phyloP scores from a whole-genome alignment of 2,329 filamentous ascomycete species.

The Lasiodiplodia citricola region DNA sequence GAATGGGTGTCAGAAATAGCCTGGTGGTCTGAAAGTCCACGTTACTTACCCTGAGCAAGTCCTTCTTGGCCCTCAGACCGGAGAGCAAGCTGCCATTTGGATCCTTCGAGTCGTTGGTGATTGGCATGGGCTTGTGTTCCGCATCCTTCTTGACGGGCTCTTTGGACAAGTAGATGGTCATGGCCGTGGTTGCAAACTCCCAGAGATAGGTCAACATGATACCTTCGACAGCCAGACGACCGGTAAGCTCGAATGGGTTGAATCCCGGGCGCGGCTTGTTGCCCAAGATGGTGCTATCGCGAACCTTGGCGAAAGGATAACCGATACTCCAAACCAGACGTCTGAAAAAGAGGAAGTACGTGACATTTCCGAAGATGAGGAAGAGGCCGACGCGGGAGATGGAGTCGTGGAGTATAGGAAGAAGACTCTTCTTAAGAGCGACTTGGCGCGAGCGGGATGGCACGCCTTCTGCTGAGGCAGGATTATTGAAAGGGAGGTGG shows the following conservation, averaged over 20 bases:
- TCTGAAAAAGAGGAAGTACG: conserved; percentile 41
- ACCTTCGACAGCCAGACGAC: conserved; percentile 56
- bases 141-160: conserved; percentile 80
- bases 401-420: conserved; percentile 34
- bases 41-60: conserved; percentile 68
- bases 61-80: conserved; percentile 82
- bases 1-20: conserved; percentile 28
- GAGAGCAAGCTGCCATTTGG: conserved; percentile 88
- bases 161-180: conserved; percentile 79
- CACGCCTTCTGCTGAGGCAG: conserved; percentile 2
- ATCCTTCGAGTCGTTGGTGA: conserved; percentile 85
- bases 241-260: conserved; percentile 18
- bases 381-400: conserved; percentile 68
- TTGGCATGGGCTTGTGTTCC: conserved; percentile 58
- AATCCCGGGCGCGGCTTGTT: conserved; percentile 14
- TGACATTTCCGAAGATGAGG: conserved; percentile 30
- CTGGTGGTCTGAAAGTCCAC: background rate
- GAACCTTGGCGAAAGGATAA: conserved; percentile 48
- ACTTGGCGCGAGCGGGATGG: conserved; percentile 1
- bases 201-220: conserved; percentile 73
- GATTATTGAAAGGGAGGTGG: conserved; percentile 47
- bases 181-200: conserved; percentile 77
- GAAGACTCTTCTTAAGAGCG: conserved; percentile 14
- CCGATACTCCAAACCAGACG: conserved; percentile 55
- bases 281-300: conserved; percentile 2